Evolutionary conservation across 2,329 filamentous ascomycete genomes (phyloP), one percentile per base, ranked within the genome.

Genomic region (Amylocarpus encephaloides): DNA sequence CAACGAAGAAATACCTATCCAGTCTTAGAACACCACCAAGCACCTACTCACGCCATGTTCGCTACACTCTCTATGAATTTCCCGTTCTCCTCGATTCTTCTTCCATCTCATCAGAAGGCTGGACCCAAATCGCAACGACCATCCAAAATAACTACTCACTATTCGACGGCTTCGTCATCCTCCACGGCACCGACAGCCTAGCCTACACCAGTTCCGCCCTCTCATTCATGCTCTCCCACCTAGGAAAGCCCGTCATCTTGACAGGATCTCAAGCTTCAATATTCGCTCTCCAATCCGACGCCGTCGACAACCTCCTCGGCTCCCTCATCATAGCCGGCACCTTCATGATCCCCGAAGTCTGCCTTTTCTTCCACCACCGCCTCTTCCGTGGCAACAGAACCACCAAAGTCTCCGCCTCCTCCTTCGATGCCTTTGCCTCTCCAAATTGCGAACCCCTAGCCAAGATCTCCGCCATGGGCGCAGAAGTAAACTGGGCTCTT

Each of bases 301-400:
- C 83, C 5, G 79, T 82, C 7, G 83, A 86, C 62, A 88, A 88
- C 53, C 73, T 88, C 7, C 76, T 88, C 6, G 82, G 82, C 12
- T 82, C 82, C 9, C 68, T 88, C 52, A 82, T 87, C 51, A 79
- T 88, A 49, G 84, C 84, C 12, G 83, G 83, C 10, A 83, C 86
- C 58, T 86, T 87, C 62, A 83, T 83, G 75, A 84, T 88, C 46
- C 83, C 84, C 0, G 84, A 88, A 68, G 84, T 88, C 22, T 85
- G 82, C 62, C 72, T 88, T 35, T 88, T 85, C 68, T 88, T 88
- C 71, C 83, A 86, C 63, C 80, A 85, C 66, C 80, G 78, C 57
- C 73, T 88, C 16, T 85, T 83, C 61, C 77, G 84, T 12, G 84
- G 84, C 10, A 88, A 86, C 58, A 71, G 84, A 38, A 73, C 79